These are phyloP conservation scores for Sphaerosporella brunnea DNA, from an alignment of 495 filamentous ascomycete genomes.

Conservation along the genomic window DNA sequence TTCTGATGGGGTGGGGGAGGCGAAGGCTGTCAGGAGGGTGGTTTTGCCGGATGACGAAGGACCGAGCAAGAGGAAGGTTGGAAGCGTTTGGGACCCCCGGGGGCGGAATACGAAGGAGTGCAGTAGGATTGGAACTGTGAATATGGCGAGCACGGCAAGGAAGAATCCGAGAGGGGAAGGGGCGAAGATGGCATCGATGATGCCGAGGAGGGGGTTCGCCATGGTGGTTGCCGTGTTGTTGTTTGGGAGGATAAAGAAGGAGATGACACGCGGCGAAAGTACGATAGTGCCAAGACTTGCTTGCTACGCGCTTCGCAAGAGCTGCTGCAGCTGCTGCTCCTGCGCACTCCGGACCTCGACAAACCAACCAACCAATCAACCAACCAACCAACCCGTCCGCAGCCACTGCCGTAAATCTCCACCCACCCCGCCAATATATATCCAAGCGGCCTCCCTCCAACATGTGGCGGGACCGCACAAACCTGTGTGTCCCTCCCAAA, in stretches of 20 bases:
- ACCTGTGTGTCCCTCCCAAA: slow-evolving; percentile 46
- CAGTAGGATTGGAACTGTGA: slow-evolving; percentile 57
- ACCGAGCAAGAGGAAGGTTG: slow-evolving; percentile 70
- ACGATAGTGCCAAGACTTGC: too few relatives aligned
- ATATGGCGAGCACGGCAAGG: slow-evolving; percentile 44
- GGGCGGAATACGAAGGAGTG: slow-evolving; percentile 56
- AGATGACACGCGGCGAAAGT: too few relatives aligned
- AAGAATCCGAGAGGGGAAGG: not conserved
- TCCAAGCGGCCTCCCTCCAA: not conserved
- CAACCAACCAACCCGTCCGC: not conserved
- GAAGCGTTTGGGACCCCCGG: slow-evolving; percentile 46
- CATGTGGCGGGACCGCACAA: slow-evolving; percentile 97
- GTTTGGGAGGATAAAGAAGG: not conserved
- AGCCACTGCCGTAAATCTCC: not conserved
- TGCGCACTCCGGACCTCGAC: too few relatives aligned
- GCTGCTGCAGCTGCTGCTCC: too few relatives aligned
- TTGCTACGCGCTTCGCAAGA: too few relatives aligned
- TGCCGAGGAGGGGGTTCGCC: not conserved
- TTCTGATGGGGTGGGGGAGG: slow-evolving; percentile 24
- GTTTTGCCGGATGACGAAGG: slow-evolving; percentile 82
- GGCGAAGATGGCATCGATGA: not conserved
- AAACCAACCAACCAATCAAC: too few relatives aligned
- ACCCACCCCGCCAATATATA: not conserved
- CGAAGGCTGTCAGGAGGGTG: slow-evolving; percentile 45
- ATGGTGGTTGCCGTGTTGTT: slow-evolving; percentile 3